A percentile compares a stretch with the other conserved stretches of the same genome.
These are phyloP conservation scores for Glycine soja DNA, from an alignment of 306 rosid genomes.

Conservation along the genomic window DNA sequence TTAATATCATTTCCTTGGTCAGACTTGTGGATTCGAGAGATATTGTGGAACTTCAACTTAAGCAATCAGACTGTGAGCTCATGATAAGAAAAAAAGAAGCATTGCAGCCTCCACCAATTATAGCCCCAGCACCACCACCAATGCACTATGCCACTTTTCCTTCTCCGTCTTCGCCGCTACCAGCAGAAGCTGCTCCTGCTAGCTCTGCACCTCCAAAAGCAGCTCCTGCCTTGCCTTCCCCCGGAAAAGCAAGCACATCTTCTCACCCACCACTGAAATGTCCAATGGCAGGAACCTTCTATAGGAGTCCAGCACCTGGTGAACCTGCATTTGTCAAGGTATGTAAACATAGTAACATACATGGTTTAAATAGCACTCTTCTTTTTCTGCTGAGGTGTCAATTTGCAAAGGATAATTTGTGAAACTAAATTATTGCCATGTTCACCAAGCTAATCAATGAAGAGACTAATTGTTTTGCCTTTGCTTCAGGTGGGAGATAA, in stretches of 20 bases:
- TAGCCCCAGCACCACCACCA: conserved; percentile 48
- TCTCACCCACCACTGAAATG: conserved; percentile 77
- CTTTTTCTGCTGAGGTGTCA: conserved; percentile 29
- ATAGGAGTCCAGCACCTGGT: conserved; percentile 79
- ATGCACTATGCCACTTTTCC: conserved; percentile 52
- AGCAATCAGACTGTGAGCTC: conserved; percentile 84
- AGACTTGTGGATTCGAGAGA: conserved; percentile 98
- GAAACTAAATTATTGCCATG: not conserved
- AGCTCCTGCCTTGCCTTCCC: conserved; percentile 67
- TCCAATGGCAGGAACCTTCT: conserved; percentile 98
- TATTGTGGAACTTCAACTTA: conserved; percentile 81
- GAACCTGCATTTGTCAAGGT: conserved; percentile 93
- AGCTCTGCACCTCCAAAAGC: conserved; percentile 53
- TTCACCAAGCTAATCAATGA: not conserved
- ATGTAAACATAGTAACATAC: not conserved
- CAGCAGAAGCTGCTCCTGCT: conserved; percentile 54
- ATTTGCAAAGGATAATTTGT: conserved; percentile 2
- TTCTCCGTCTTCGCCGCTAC: conserved; percentile 47
- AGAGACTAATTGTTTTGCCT: conserved; percentile 29
- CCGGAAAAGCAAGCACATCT: conserved; percentile 59
- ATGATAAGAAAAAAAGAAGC: conserved; percentile 85
- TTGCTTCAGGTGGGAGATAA: conserved; percentile 86
- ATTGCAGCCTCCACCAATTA: conserved; percentile 62
- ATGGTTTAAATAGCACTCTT: conserved; percentile 8
- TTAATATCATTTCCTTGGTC: conserved; percentile 47